Evolutionary conservation across 768 basidiomycete genomes (phyloP).

Genomic region (Pulveroboletus sp.): DNA sequence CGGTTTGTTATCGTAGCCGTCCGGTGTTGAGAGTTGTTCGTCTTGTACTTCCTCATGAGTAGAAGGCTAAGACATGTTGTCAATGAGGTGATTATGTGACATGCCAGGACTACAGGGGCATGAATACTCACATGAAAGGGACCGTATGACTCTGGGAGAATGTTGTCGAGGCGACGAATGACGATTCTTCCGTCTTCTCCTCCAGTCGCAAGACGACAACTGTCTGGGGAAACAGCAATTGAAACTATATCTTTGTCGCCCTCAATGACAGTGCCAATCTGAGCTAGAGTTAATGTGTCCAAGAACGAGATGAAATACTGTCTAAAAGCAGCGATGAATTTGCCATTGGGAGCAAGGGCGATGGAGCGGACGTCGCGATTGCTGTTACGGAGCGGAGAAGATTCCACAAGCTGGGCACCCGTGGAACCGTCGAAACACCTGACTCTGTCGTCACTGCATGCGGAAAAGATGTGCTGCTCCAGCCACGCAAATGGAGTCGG

Average conservation of each 20-base stretch:
- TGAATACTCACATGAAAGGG: background rate
- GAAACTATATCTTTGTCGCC: background rate
- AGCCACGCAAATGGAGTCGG: background rate
- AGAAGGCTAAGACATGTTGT: background rate
- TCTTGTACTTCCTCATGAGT: background rate
- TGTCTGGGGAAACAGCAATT: background rate
- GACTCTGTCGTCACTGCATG: background rate
- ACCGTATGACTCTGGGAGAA: background rate
- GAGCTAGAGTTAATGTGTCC: background rate
- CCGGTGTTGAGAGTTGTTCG: background rate
- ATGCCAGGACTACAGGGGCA: too few relatives aligned
- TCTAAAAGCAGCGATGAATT: background rate
- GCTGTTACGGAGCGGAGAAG: background rate
- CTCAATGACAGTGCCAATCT: background rate
- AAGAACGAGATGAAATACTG: background rate
- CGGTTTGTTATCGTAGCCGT: too few relatives aligned
- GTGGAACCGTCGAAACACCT: background rate
- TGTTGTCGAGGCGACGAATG: background rate
- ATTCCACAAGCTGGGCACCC: background rate
- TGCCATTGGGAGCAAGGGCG: background rate
- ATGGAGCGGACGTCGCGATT: background rate
- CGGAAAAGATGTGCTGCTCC: background rate
- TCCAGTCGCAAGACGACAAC: background rate
- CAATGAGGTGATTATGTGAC: too few relatives aligned
- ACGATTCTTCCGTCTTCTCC: background rate